These are phyloP conservation scores for Polychaeton citri DNA, from an alignment of 2,329 filamentous ascomycete genomes.

Conservation along the genomic window DNA sequence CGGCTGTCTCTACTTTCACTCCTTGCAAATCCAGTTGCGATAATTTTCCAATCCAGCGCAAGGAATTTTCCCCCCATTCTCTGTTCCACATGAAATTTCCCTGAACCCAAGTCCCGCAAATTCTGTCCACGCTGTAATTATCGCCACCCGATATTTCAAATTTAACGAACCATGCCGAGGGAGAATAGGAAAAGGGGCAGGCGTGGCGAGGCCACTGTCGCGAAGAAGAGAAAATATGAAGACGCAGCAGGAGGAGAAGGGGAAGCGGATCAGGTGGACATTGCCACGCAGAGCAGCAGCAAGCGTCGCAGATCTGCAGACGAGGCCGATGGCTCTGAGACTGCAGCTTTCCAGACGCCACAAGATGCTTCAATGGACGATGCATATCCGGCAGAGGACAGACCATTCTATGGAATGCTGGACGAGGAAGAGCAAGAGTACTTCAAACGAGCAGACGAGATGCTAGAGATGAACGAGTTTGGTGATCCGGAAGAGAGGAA, in stretches of 20 bases:
- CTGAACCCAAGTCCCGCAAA: too few species aligned
- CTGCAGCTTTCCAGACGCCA: constrained; percentile 8
- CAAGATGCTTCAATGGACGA: constrained; percentile 13
- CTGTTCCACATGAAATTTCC: too few species aligned
- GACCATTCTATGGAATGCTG: constrained; percentile 83
- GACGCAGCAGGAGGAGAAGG: constrained; percentile 24
- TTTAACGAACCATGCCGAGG: constrained; percentile 38
- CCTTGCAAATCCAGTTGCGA: too few species aligned
- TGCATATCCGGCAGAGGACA: constrained; percentile 35
- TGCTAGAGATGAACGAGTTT: constrained; percentile 85
- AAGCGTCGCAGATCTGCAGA: constrained; percentile 26
- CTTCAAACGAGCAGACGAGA: constrained; percentile 77
- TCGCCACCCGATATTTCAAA: background rate
- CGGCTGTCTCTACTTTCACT: too few species aligned
- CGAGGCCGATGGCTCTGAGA: constrained; percentile 15
- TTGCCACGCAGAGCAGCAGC: constrained; percentile 11
- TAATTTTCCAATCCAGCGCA: too few species aligned
- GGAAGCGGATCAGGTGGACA: constrained; percentile 22
- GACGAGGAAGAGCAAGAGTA: constrained; percentile 91
- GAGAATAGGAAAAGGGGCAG: constrained; percentile 46
- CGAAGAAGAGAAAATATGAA: constrained; percentile 39
- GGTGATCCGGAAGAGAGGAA: constrained; percentile 49
- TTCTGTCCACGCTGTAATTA: too few species aligned
- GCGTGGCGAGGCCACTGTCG: constrained; percentile 35
- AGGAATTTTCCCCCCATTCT: too few species aligned